Conservation (phyloP, 2,329 filamentous ascomycete genomes). For the Fusarium citri region DNA sequence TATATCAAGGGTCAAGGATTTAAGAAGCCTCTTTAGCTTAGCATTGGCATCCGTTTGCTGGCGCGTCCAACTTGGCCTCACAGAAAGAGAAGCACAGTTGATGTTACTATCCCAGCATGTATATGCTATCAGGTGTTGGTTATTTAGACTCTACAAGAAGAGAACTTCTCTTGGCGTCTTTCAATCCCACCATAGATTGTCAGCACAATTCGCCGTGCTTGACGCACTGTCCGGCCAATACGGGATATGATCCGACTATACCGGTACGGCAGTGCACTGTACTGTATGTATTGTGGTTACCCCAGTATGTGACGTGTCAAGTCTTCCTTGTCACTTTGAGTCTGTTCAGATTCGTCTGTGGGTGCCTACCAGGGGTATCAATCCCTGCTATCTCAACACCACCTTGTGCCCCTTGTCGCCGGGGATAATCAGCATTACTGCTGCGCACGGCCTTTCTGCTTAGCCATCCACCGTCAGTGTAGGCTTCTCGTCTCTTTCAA, state of each 20-base stretch:
- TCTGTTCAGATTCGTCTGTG: conserved; percentile 34
- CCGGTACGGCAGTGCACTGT: neutral
- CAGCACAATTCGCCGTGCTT: conserved; percentile 13
- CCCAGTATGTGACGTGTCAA: conserved; percentile 39
- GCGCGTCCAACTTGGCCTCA: neutral
- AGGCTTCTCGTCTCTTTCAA: conserved; percentile 15
- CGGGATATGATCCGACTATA: conserved; percentile 2
- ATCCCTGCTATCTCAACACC: conserved; percentile 30
- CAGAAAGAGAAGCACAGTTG: neutral
- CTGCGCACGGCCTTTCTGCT: conserved; percentile 21
- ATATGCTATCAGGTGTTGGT: neutral
- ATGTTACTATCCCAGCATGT: neutral
- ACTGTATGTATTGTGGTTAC: conserved; percentile 11
- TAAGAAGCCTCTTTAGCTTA: neutral
- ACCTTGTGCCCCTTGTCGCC: conserved; percentile 25
- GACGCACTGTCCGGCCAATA: conserved; percentile 9
- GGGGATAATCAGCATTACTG: conserved; percentile 33
- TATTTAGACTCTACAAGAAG: neutral
- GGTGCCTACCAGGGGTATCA: conserved; percentile 1
- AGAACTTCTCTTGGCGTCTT: conserved; percentile 9
- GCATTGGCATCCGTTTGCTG: neutral
- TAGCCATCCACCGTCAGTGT: conserved; percentile 22
- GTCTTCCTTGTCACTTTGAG: conserved; percentile 35
- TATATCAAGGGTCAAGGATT: neutral
- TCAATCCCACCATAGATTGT: neutral